A percentile compares a stretch with the other conserved stretches of the same genome.
phyloP scores from a whole-genome alignment of 495 filamentous ascomycete species.

The Bacidia rubella region DNA sequence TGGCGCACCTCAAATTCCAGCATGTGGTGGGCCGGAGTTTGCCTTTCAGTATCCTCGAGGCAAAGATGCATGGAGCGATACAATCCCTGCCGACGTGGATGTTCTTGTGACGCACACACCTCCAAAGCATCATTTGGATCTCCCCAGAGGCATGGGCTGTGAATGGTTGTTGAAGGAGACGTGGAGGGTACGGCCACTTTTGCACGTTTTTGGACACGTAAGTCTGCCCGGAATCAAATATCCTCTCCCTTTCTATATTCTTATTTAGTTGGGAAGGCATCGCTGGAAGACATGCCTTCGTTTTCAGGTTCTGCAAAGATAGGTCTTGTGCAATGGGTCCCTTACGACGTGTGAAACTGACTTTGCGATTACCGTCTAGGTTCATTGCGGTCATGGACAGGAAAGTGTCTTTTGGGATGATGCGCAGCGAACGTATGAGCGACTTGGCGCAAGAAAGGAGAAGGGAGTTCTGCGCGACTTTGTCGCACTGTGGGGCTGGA shows the following conservation, averaged over 20 bases:
- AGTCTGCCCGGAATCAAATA: no score
- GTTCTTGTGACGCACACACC: conserved; percentile 75
- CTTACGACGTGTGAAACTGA: no score
- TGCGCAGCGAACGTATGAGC: conserved; percentile 57
- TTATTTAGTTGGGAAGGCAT: no score
- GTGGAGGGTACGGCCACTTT: conserved; percentile 61
- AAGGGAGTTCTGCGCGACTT: conserved; percentile 39
- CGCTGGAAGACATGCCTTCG: no score
- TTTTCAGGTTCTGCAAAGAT: no score
- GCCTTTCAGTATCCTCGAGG: conserved; percentile 54
- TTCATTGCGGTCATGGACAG: conserved; percentile 52
- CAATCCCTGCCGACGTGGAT: conserved; percentile 62
- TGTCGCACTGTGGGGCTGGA: conserved; percentile 41
- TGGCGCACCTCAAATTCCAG: conserved; percentile 51
- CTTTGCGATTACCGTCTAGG: no score
- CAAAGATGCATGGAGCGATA: conserved; percentile 48
- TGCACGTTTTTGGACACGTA: conserved; percentile 60
- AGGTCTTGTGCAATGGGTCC: no score
- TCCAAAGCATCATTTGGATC: conserved; percentile 60
- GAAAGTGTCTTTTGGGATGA: conserved; percentile 69
- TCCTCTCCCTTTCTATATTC: no score
- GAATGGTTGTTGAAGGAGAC: conserved; percentile 58
- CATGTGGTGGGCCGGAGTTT: conserved; percentile 43
- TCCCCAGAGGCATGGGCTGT: conserved; percentile 51
- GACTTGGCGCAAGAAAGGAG: conserved; percentile 37